Percentiles rank a stretch among this genome's conserved stretches.
Evolutionary conservation across 1,284 basidiomycete species (phyloP).

Genomic region (Pseudomicrostroma phylloplanum): DNA sequence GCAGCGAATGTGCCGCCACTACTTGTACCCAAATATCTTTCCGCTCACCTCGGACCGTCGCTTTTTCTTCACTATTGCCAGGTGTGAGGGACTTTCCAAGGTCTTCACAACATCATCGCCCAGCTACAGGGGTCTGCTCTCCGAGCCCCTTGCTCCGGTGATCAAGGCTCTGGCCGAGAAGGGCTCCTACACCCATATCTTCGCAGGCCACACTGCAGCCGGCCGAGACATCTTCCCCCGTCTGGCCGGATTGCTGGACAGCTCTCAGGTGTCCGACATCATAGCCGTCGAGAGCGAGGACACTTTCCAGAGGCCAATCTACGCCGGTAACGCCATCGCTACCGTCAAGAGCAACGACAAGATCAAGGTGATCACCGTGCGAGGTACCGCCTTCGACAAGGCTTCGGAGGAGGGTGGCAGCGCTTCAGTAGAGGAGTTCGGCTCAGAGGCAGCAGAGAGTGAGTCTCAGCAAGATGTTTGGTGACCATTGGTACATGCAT

Average conservation of each 20-base stretch:
- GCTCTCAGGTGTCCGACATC: slow-evolving; percentile 71
- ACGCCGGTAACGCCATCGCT: slow-evolving; percentile 94
- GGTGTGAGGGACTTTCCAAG: slow-evolving; percentile 56
- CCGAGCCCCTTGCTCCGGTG: slow-evolving; percentile 56
- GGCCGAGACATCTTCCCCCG: slow-evolving; percentile 75
- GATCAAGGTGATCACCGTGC: slow-evolving; percentile 90
- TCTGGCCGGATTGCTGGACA: slow-evolving; percentile 73
- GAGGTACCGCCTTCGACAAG: slow-evolving; percentile 86
- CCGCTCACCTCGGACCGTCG: neutral
- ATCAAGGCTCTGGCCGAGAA: slow-evolving; percentile 55
- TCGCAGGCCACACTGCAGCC: slow-evolving; percentile 70
- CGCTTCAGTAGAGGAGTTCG: slow-evolving; percentile 61
- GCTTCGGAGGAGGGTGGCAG: slow-evolving; percentile 56
- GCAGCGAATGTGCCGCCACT: neutral
- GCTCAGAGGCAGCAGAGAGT: slow-evolving; percentile 60
- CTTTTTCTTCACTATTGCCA: slow-evolving; percentile 24
- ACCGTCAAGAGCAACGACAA: slow-evolving; percentile 76
- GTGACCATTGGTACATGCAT: neutral
- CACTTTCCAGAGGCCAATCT: slow-evolving; percentile 87
- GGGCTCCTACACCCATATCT: slow-evolving; percentile 70
- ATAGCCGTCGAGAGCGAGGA: slow-evolving; percentile 73
- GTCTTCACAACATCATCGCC: slow-evolving; percentile 52
- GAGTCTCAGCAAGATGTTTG: slow-evolving; percentile 23
- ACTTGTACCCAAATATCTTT: neutral
- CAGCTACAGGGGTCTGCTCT: slow-evolving; percentile 52